Base-by-base conservation (phyloP, 148 eudicot genomes). In the Oxyria digyna region DNA sequence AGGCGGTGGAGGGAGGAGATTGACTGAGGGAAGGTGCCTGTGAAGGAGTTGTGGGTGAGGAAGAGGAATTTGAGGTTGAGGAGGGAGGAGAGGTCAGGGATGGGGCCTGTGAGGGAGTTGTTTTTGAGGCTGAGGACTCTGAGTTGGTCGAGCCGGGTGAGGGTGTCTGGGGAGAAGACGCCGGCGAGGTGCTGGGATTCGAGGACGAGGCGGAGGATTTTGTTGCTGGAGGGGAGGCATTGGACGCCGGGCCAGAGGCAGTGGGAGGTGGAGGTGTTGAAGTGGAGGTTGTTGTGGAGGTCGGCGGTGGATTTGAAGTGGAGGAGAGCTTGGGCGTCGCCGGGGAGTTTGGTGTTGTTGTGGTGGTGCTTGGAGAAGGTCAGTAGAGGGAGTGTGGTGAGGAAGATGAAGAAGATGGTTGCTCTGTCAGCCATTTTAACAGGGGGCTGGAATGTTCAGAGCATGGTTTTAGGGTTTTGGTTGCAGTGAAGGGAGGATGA, bases 201-300 rank as follows among this genome's bases (percentile, higher is more conserved):
- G 23, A 86, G 66, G 27, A 84, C 74, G 13, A 86, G 32, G 0
- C 87, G 87, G 15, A 73, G 20, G 2, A 81, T 82, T 48, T 37
- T 70, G 68, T 65, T 14, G 32, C 31, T 17, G 42, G 26, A 26
- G 12, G 68, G 4, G 0, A 13, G 13, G 72, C 91, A 86, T 33
- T 76, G 46, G 6, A 86, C 73, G 14, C 81, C 91, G 4, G 17
- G 71, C 91, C 91, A 86, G 31, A 71, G 62, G 75, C 91, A 86
- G 70, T 75, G 77, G 5, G 75, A 26, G 18, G 49, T 21, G 8
- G 72, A 52, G 1, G 78, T 21, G 73, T 78, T 69, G 76, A 74
- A 84, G 5, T 0, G 40, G 24, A 86, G 82, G 2, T 62, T 50
- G 79, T 77, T 54, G 67, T 68, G 55, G 0, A 70, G 6, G 43